Evolutionary conservation across 371 early-diverging fungal species (phyloP).

Genomic region (Syncephalastrum sp.): DNA sequence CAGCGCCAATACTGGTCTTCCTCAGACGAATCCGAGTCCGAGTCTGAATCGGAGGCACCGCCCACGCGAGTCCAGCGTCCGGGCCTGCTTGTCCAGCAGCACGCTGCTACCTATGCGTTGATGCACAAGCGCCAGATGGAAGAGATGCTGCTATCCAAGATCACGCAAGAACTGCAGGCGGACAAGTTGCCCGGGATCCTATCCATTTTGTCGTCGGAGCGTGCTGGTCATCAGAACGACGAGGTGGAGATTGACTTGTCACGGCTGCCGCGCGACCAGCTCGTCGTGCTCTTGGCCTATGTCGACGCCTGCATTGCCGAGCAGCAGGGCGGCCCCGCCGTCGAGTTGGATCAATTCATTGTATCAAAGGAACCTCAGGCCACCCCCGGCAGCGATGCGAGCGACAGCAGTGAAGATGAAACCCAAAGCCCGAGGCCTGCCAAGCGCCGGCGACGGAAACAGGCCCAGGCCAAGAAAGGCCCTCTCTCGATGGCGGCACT

Average conservation of each 20-base stretch:
- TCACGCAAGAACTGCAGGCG: slow-evolving; percentile 39
- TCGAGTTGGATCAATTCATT: slow-evolving; percentile 37
- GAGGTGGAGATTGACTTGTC: slow-evolving; percentile 52
- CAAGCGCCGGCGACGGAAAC: neutral
- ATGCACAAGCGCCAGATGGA: slow-evolving; percentile 52
- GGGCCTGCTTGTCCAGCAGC: slow-evolving; percentile 12
- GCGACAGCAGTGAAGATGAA: too few relatives aligned
- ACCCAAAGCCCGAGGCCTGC: too few relatives aligned
- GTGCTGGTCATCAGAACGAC: slow-evolving; percentile 22
- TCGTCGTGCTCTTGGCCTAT: slow-evolving; percentile 41
- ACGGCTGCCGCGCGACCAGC: slow-evolving; percentile 42
- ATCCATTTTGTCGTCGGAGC: slow-evolving; percentile 39
- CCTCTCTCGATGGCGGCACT: slow-evolving; percentile 46
- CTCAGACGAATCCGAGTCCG: slow-evolving; percentile 37
- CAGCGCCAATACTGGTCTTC: slow-evolving; percentile 35
- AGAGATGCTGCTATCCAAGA: slow-evolving; percentile 42
- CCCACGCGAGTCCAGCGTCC: slow-evolving; percentile 8
- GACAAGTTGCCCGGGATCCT: slow-evolving; percentile 50
- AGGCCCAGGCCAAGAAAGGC: slow-evolving; percentile 11
- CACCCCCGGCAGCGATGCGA: neutral
- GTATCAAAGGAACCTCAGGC: slow-evolving; percentile 7
- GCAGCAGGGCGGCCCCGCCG: slow-evolving; percentile 47
- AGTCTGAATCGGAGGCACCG: slow-evolving; percentile 23
- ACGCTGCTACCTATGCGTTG: slow-evolving; percentile 22
- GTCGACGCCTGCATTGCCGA: slow-evolving; percentile 51